A percentile compares a stretch with the other conserved stretches of the same genome.
Evolutionary conservation across 768 basidiomycete species (phyloP).

Genomic region (Russula sp.): DNA sequence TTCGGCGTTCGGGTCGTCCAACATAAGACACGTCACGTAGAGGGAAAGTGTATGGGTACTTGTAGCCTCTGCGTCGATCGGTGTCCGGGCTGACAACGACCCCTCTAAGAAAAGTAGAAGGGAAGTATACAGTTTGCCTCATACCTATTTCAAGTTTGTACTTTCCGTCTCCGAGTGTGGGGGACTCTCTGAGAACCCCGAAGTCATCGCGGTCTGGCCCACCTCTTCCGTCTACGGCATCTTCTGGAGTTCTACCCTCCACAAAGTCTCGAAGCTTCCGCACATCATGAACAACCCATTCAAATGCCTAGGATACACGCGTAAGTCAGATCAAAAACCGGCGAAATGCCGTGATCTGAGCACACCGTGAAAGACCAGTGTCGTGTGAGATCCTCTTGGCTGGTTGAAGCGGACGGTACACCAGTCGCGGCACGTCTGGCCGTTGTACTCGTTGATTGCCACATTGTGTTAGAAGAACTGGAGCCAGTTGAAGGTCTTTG

Average conservation of each 20-base stretch:
- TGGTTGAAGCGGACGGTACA: constrained; percentile 26
- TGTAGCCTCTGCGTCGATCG: constrained; percentile 5
- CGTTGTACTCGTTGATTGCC: constrained; percentile 25
- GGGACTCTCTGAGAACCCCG: constrained; percentile 62
- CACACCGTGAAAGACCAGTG: constrained; percentile 66
- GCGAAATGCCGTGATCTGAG: constrained; percentile 3
- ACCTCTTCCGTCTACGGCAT: constrained; percentile 35
- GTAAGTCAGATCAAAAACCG: background rate
- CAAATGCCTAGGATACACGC: constrained; percentile 52
- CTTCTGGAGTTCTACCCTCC: constrained; percentile 38
- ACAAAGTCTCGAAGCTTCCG: constrained; percentile 56
- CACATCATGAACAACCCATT: constrained; percentile 65
- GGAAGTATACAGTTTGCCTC: constrained; percentile 21
- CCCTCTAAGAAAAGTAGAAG: background rate
- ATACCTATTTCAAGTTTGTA: constrained; percentile 68
- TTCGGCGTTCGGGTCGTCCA: constrained; percentile 58
- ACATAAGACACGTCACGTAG: constrained; percentile 61
- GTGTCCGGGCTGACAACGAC: constrained; percentile 14
- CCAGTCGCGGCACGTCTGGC: constrained; percentile 23
- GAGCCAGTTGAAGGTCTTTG: constrained; percentile 32
- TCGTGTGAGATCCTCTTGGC: constrained; percentile 49
- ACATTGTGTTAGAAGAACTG: constrained; percentile 32
- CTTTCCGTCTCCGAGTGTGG: constrained; percentile 65
- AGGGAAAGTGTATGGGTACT: constrained; percentile 51
- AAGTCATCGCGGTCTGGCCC: constrained; percentile 46